Percentiles rank a stretch among this genome's conserved stretches.
Conservation (phyloP, 805 yeast genomes). For the Candida morakotiae region DNA sequence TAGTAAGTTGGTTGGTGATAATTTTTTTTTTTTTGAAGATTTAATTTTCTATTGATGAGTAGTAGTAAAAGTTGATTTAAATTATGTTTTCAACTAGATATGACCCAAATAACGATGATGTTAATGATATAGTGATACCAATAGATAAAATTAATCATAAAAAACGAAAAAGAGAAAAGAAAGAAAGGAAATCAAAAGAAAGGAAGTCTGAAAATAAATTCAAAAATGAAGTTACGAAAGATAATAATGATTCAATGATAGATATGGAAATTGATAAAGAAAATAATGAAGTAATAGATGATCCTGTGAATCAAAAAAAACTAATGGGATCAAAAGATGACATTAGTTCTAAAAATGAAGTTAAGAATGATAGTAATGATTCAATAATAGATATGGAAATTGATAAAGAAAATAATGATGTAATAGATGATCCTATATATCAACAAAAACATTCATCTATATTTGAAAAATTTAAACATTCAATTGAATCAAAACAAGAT, state of each 20-base stretch:
- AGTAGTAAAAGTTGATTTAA: background rate
- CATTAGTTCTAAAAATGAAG: too few species aligned
- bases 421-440: constrained; percentile 11
- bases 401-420: constrained; percentile 2
- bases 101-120: constrained; percentile 39
- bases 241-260: constrained; percentile 3
- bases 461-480: constrained; percentile 46
- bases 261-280: background rate
- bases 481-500: constrained; percentile 15
- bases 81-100: constrained; percentile 64
- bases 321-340: too few species aligned
- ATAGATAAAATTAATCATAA: background rate
- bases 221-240: too few species aligned
- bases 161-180: constrained; percentile 8
- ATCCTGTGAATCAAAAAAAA: too few species aligned
- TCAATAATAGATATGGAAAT: constrained; percentile 4
- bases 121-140: background rate
- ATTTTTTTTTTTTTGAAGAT: constrained; percentile 1
- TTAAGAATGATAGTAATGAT: background rate
- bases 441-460: constrained; percentile 46
- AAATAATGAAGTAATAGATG: constrained; percentile 7
- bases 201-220: too few species aligned
- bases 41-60: constrained; percentile 3
- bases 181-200: constrained; percentile 7
- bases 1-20: constrained; percentile 5